Conservation (phyloP, 352 stramenopile genomes). For the Globisporangium carolinianum region DNA sequence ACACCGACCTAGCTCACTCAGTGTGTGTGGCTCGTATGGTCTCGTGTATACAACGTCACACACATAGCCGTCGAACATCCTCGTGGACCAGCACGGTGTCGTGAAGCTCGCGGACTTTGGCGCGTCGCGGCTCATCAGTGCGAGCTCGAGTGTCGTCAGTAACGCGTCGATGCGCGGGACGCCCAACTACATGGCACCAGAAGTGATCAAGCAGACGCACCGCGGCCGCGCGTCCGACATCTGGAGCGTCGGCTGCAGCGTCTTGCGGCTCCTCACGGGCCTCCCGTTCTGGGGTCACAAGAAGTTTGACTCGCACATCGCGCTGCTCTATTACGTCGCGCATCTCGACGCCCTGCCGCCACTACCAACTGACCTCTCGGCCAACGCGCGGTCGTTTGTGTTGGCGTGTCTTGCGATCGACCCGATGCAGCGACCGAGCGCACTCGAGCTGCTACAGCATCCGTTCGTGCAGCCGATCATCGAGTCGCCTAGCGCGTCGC, state of each 20-base stretch:
- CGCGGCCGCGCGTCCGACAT: conserved; percentile 76
- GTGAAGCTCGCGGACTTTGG: conserved; percentile 95
- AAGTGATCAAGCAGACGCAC: conserved; percentile 81
- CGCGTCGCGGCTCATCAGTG: conserved; percentile 68
- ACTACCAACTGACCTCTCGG: conserved; percentile 32
- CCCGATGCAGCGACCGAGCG: conserved; percentile 60
- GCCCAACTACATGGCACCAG: conserved; percentile 84
- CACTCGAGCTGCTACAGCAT: conserved; percentile 85
- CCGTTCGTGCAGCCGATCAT: conserved; percentile 61
- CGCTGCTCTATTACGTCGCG: conserved; percentile 58
- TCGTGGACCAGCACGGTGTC: conserved; percentile 91
- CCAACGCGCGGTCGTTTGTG: conserved; percentile 42
- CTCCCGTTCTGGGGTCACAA: conserved; percentile 73
- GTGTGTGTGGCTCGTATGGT: no score
- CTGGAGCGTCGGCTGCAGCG: conserved; percentile 76
- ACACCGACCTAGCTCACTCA: no score
- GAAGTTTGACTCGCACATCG: conserved; percentile 64
- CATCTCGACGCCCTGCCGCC: conserved; percentile 34
- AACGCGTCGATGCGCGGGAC: conserved; percentile 68
- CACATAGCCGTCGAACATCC: conserved; percentile 82
- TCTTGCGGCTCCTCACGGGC: conserved; percentile 71
- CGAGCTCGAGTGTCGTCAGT: conserved; percentile 30
- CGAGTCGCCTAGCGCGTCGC: background rate
- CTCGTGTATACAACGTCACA: no score
- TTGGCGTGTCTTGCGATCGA: conserved; percentile 41